These are phyloP conservation scores for Mycena olivaceomarginata DNA, from an alignment of 768 basidiomycete species.

Conservation along the genomic window DNA sequence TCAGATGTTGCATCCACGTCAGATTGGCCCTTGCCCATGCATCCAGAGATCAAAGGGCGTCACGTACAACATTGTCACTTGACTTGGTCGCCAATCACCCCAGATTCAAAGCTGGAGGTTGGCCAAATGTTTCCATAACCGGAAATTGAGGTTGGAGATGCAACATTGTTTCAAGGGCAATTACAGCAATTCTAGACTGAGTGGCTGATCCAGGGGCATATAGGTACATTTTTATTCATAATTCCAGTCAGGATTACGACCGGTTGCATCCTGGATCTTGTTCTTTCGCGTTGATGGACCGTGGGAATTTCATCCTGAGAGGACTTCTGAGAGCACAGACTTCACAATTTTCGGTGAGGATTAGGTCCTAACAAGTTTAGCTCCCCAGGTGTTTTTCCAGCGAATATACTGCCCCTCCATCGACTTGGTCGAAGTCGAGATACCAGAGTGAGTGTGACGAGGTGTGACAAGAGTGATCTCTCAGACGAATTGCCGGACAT, in stretches of 20 bases:
- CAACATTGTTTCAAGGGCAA: not conserved
- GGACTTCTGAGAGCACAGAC: not conserved
- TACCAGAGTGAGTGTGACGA: not conserved
- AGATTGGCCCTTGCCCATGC: too few species aligned
- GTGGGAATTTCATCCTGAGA: not conserved
- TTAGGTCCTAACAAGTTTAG: not conserved
- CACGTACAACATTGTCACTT: slow-evolving; percentile 2
- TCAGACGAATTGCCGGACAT: not conserved
- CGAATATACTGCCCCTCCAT: not conserved
- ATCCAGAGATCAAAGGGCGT: too few species aligned
- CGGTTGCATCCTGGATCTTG: not conserved
- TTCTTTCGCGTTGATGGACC: not conserved
- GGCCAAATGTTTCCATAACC: too few species aligned
- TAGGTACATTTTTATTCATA: not conserved
- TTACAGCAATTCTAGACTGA: not conserved
- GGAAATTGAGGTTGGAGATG: not conserved
- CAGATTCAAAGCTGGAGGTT: slow-evolving; percentile 1
- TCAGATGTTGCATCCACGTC: too few species aligned
- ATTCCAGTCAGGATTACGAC: not conserved
- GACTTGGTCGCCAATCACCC: not conserved
- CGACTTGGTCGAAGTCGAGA: not conserved
- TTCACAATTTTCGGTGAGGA: not conserved
- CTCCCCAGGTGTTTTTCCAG: not conserved
- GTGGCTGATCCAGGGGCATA: not conserved
- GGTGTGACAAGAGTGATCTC: not conserved